Base-by-base conservation (phyloP, 805 yeast species). In the Spathaspora passalidarum region DNA sequence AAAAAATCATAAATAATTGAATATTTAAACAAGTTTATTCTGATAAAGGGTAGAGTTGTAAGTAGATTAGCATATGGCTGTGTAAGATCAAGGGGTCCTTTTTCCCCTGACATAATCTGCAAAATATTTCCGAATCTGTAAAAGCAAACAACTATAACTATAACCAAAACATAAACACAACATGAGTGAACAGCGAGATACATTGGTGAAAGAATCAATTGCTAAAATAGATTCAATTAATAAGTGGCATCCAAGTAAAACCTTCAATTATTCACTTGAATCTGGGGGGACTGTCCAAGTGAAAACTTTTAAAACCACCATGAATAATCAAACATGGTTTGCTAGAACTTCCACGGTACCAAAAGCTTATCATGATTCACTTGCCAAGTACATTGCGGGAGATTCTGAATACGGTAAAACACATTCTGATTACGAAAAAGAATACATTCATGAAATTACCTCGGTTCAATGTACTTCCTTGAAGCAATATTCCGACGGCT, bases 381-480 rank as follows among this genome's bases (percentile, higher is more conserved):
- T 46, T 14, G 34, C 20, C 21, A 19, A 36, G 11, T 38, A 25
- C 11, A 42, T 46, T n/a, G 17, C 43, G 20, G 49, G 49, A 3
- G 22, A 36, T n/a, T 13, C 43, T 4, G n/a, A 2, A 14, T 4
- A 21, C 2, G 49, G 49, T 6, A 37, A 25, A 11, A 60, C 62
- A 36, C 76, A 71, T 50, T 63, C 75, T 14, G 62, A 61, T 17
- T 63, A 62, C 41, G 76, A 72, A 50, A 50, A 53, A 45, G 52
- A 63, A 23, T 72, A 70, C 49, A 65, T 72, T 35, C 62, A 65
- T 26, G 70, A 66, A 29, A 48, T 70, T 63, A 23, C 51, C 47
- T 16, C 59, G 58, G 5, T 50, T 40, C 36, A 47, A 42, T 9
- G 43, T 57, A 38, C 50, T 32, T 6, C 49, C 43, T 5, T 49